Evolutionary conservation across 305 asterid species (phyloP).

Genomic region (Fraxinus floribunda): DNA sequence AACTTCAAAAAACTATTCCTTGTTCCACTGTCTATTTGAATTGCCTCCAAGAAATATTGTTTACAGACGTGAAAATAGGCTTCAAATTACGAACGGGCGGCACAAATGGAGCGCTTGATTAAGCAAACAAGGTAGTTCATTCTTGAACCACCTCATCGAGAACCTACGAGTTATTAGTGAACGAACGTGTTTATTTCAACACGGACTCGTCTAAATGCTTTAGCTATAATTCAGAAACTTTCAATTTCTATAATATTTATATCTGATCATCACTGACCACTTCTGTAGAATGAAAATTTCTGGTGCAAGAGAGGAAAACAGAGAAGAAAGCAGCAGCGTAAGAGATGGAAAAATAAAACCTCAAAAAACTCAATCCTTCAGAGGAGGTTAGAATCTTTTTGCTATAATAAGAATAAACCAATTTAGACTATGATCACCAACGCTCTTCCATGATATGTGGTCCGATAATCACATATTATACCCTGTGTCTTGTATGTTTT

Average conservation of each 20-base stretch:
- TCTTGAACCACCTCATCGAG: background rate
- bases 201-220: background rate
- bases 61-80: background rate
- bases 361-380: conserved; percentile 45
- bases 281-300: conserved; percentile 43
- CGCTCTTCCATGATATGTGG: background rate
- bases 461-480: background rate
- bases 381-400: conserved; percentile 34
- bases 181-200: background rate
- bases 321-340: conserved; percentile 44
- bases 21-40: conserved; percentile 37
- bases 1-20: conserved; percentile 27
- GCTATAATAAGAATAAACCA: background rate
- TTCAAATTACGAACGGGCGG: conserved; percentile 17
- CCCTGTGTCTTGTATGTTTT: too few relatives aligned
- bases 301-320: conserved; percentile 34
- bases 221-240: background rate
- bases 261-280: conserved; percentile 1
- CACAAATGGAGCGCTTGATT: conserved; percentile 45
- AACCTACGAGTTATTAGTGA: background rate
- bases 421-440: background rate
- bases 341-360: conserved; percentile 41
- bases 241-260: background rate
- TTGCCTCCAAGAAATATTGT: conserved; percentile 28
- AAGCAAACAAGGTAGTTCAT: conserved; percentile 28